phyloP scores from a whole-genome alignment of 129 eudicot species.

The Saposhnikovia divaricata region DNA sequence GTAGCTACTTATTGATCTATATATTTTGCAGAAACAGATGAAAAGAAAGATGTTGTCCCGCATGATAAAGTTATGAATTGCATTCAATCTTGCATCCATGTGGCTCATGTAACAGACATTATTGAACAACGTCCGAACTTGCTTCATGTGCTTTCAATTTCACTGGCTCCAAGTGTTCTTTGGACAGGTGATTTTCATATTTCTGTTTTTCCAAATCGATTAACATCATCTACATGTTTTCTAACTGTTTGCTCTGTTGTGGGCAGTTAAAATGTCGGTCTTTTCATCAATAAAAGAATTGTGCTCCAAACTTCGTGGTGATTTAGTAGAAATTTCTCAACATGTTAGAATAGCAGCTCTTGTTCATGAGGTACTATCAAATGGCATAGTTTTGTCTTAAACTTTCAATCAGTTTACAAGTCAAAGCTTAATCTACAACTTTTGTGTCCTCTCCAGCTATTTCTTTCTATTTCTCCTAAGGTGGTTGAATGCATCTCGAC shows the following conservation, averaged over 20 bases:
- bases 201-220: not conserved
- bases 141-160: conserved; percentile 36
- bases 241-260: conserved; percentile 15
- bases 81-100: conserved; percentile 52
- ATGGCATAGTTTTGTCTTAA: conserved; percentile 14
- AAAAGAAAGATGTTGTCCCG: conserved; percentile 41
- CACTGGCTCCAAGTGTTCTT: conserved; percentile 55
- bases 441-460: conserved; percentile 41
- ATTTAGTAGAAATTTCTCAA: conserved; percentile 16
- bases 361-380: conserved; percentile 47
- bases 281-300: conserved; percentile 63
- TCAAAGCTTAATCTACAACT: conserved; percentile 14
- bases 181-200: conserved; percentile 58
- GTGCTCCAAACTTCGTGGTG: conserved; percentile 44
- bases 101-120: conserved; percentile 60
- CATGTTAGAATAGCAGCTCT: conserved; percentile 31
- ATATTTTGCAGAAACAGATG: conserved; percentile 39
- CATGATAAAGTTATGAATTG: conserved; percentile 68
- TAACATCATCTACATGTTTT: not conserved
- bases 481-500: conserved; percentile 61
- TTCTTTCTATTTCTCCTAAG: conserved; percentile 42
- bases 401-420: not conserved
- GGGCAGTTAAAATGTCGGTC: conserved; percentile 75
- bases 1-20: conserved; percentile 4
- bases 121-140: conserved; percentile 48